Percentiles rank a stretch among this genome's conserved stretches.
Evolutionary conservation across 2,329 filamentous ascomycete genomes (phyloP).

Genomic region (Neonectria coccinea): DNA sequence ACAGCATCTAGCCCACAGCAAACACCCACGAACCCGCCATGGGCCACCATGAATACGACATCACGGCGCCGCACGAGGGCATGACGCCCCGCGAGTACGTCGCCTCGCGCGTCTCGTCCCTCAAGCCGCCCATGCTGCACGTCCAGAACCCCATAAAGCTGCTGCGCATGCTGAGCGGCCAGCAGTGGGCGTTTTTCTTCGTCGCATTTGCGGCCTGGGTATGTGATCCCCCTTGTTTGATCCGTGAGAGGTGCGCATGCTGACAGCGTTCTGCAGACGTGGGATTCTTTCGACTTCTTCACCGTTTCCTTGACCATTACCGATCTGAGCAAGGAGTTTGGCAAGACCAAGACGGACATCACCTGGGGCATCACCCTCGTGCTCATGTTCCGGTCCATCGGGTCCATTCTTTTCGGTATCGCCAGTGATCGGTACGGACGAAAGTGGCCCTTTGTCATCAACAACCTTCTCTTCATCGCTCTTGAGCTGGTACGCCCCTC

Average conservation of each 20-base stretch:
- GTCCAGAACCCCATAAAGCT: constrained; percentile 65
- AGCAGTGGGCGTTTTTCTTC: constrained; percentile 67
- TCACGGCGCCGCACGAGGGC: constrained; percentile 59
- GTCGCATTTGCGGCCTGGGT: constrained; percentile 70
- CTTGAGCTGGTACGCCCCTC: constrained; percentile 71
- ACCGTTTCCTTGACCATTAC: constrained; percentile 71
- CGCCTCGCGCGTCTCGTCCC: constrained; percentile 63
- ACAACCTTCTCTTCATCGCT: constrained; percentile 78
- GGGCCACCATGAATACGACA: constrained; percentile 46
- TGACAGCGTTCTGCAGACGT: constrained; percentile 55
- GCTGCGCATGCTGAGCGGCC: constrained; percentile 60
- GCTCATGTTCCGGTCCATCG: constrained; percentile 70
- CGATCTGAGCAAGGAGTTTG: constrained; percentile 65
- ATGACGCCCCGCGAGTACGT: constrained; percentile 63
- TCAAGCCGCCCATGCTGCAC: constrained; percentile 68
- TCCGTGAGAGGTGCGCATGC: not conserved
- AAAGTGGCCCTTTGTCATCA: constrained; percentile 80
- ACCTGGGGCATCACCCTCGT: constrained; percentile 74
- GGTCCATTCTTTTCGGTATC: constrained; percentile 66
- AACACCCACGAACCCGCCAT: constrained; percentile 25
- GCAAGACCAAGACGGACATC: constrained; percentile 66
- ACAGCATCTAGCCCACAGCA: not conserved
- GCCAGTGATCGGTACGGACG: constrained; percentile 68
- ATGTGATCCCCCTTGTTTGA: constrained; percentile 31
- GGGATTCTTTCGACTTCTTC: constrained; percentile 76